A percentile compares a stretch with the other conserved stretches of the same genome.
Conservation (phyloP, 148 eudicot species). For the Dysphania ambrosioides region DNA sequence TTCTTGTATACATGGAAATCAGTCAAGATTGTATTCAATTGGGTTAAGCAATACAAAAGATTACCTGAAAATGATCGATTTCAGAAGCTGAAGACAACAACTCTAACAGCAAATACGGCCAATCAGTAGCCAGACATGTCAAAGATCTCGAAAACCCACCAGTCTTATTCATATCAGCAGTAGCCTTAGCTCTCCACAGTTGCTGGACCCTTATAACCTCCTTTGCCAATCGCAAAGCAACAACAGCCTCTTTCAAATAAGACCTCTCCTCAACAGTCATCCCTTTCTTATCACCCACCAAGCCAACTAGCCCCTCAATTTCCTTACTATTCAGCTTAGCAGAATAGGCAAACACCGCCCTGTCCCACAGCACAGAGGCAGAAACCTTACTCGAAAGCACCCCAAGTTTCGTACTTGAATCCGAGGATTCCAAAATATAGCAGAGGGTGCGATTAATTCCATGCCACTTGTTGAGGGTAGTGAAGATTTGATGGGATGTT, state of each 20-base stretch:
- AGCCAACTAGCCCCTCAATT: slow-evolving; percentile 46
- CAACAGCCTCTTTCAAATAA: slow-evolving; percentile 66
- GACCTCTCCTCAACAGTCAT: slow-evolving; percentile 54
- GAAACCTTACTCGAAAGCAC: slow-evolving; percentile 32
- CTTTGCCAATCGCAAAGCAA: slow-evolving; percentile 73
- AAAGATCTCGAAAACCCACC: slow-evolving; percentile 76
- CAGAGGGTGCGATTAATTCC: slow-evolving; percentile 48
- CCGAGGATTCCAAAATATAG: slow-evolving; percentile 29
- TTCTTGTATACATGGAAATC: neutral
- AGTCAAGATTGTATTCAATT: neutral
- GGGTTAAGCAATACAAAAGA: neutral
- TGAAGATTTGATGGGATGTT: slow-evolving; percentile 68
- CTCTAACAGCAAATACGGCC: slow-evolving; percentile 90
- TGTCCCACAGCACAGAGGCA: slow-evolving; percentile 60
- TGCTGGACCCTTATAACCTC: slow-evolving; percentile 76
- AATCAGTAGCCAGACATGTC: slow-evolving; percentile 80
- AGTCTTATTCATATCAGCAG: slow-evolving; percentile 57
- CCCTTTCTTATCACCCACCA: slow-evolving; percentile 35
- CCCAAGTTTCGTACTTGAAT: slow-evolving; percentile 23
- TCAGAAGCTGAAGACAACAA: slow-evolving; percentile 80
- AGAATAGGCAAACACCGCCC: slow-evolving; percentile 59
- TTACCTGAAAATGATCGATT: slow-evolving; percentile 81
- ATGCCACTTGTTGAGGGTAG: slow-evolving; percentile 79
- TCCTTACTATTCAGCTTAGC: slow-evolving; percentile 43
- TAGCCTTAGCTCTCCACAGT: slow-evolving; percentile 68